Base-by-base conservation (phyloP, 352 stramenopile genomes). In the Globisporangium barbulae region DNA sequence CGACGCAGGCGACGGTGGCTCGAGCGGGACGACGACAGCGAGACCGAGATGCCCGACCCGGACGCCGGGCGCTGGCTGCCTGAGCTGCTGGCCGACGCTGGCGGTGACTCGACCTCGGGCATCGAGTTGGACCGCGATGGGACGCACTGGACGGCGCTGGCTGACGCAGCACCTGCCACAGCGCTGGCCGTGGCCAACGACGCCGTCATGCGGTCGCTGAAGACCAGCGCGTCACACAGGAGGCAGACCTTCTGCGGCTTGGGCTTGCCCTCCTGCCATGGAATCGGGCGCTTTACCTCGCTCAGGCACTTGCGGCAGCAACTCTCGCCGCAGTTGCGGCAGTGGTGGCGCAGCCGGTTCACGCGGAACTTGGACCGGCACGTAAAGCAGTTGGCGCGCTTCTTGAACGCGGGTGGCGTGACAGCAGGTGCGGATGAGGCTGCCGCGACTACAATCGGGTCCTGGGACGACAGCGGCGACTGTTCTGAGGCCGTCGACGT, bases 231-330 rank as follows among this genome's bases (percentile, higher is more conserved):
- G 1, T 87, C 78, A 56, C 79, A 90, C 56, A 80, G 65, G 10
- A 77, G 69, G 49, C 79, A 90, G 19, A 90, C 59, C 64, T 86
- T 88, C 62, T 90, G 81, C 31, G 74, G 78, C 30, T 77, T 84
- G 9, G 31, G 3, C 5, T 75, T 61, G 17, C 71, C 71, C 42
- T 74, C 71, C 42, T 74, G 79, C 22, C 57, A 62, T 13, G 77
- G 75, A 44, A 90, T 70, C 5, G 64, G 10, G 3, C 57, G 74
- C 15, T 77, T 74, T 50, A 59, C 70, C 17, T 44, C 44, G 54
- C 76, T 85, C 61, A 81, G 64, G 50, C 82, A 91, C 57, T 76
- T 67, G 48, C 75, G 19, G 65, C 79, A 89, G 64, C 75, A 87
- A 62, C 78, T 88, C 33, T 83, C 69, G 48, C 82, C 73, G 50